A percentile compares a stretch with the other conserved stretches of the same genome.
phyloP scores from a whole-genome alignment of 2,329 filamentous ascomycete species.

The Paracamarosporium sp. region DNA sequence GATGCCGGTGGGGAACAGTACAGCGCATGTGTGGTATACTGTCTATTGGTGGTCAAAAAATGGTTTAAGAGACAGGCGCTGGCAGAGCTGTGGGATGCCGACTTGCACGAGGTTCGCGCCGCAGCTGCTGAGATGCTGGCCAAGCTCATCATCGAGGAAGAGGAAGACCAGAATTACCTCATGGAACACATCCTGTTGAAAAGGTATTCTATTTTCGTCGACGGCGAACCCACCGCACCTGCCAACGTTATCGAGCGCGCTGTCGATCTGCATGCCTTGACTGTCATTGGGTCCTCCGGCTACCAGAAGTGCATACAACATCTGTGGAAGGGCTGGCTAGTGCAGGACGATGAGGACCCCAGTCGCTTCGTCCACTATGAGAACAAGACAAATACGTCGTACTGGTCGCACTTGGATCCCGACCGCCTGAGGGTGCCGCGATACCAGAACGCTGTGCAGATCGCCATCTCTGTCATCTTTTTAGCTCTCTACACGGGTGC shows the following conservation, averaged over 20 bases:
- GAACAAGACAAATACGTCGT: constrained; percentile 77
- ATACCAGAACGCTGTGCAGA: constrained; percentile 90
- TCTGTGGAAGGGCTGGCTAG: constrained; percentile 93
- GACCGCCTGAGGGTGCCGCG: constrained; percentile 91
- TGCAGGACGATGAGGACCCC: constrained; percentile 93
- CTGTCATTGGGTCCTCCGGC: constrained; percentile 87
- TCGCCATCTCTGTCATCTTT: constrained; percentile 83
- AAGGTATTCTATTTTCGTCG: constrained; percentile 81
- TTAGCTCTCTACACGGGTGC: constrained; percentile 85
- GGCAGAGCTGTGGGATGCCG: constrained; percentile 90
- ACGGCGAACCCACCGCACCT: constrained; percentile 74
- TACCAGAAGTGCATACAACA: constrained; percentile 96
- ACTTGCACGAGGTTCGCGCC: constrained; percentile 79
- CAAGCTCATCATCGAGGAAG: constrained; percentile 85
- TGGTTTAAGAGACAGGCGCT: constrained; percentile 82
- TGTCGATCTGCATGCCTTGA: constrained; percentile 88
- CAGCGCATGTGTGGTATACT: constrained; percentile 81
- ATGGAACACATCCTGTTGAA: constrained; percentile 84
- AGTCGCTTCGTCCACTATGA: constrained; percentile 89
- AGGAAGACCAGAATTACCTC: constrained; percentile 80
- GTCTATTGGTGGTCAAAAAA: constrained; percentile 74
- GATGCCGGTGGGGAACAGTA: constrained; percentile 80
- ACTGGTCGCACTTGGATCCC: constrained; percentile 85
- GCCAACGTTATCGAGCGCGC: constrained; percentile 92
- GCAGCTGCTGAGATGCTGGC: constrained; percentile 90